Evolutionary conservation across 441 rosid genomes (phyloP), one percentile per base, ranked within the genome.

Genomic region (Rhodomyrtus psidioides): DNA sequence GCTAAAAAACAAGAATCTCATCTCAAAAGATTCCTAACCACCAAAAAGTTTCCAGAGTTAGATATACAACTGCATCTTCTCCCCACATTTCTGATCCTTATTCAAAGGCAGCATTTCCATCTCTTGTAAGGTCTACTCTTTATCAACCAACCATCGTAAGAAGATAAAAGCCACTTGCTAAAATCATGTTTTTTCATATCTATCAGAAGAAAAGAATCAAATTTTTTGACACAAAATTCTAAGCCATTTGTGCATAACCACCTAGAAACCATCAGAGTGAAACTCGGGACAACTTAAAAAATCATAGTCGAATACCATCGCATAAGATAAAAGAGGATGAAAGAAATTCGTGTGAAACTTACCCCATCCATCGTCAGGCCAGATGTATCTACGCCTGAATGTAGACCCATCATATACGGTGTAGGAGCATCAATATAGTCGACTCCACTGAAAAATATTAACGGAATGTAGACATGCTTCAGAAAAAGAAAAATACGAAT

Each of bases 381-480:
- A 62, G 96, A 94, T 49, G 96, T 96, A 92, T 95, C 99, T 84
- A 98, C 99, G 82, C 91, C 94, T 58, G 99, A 98, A 93, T 98
- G 98, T 88, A 98, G 99, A 90, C 99, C 99, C 98, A 95, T 98
- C 99, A 98, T 96, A 90, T 96, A 98, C 74, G 99, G 99, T 57
- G 98, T 96, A 82, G 99, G 99, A 87, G 99, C 99, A 88, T 98
- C 99, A 91, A 98, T 94, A 89, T 98, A 94, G 94, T 98, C 99
- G 34, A 95, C 99, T 95, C 99, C 99, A 95, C 96, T 96, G 95
- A 95, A 98, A 95, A 98, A 98, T 89, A 98, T 98, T 88, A 95
- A 95, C 81, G 99, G 99, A 94, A 98, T 98, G 98, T 98, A 95
- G 94, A 98, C 99, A 89, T 98, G 99, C 99, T 96, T 93, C 97